Evolutionary conservation across 345 rosid species (phyloP), one percentile per base, ranked within the genome.

Genomic region (Excoecaria agallocha): DNA sequence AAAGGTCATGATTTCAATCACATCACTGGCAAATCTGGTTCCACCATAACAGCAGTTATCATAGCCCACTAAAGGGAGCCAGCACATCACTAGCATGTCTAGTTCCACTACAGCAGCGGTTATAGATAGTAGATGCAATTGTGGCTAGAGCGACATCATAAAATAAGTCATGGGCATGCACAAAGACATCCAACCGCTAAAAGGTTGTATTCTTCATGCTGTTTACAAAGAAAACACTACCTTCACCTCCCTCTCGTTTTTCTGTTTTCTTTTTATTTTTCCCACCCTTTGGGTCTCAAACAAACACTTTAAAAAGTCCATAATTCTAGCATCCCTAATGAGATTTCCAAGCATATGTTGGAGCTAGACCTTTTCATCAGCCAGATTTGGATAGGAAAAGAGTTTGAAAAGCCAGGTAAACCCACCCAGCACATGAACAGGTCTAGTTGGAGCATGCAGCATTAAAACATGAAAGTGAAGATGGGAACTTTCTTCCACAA

Each of bases 381-480:
- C 30, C 2, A 30, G 30, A 2, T 2, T 30, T 30, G 30, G 30
- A 30, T 30, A 30, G 30, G 30, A 30, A 30, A 30, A 30, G 2
- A 30, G 30, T 30, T 30, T 30, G 30, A 30, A 30, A 30, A 30
- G 30, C 30, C 30, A 30, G 1, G 30, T 30, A 30, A 30, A 30
- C 30, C 30, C 30, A 30, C 30, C 30, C 30, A 2, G 30, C 30
- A 30, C 30, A 30, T 30, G 30, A 30, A 30, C 30, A 30, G 1
- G 30, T 30, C 30, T 30, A 30, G 30, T 30, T 30, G 56, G 15
- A 43, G 78, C 43, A 15, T 25, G 64, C 66, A 30, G 16, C 19
- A 56, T 30, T 52, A 30, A 30, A 41, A 65, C 43, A 72, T 72
- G 43, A 59, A 48, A 59, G 22, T 51, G 52, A 49, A 46, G 39